Evolutionary conservation across 1,139 yeast species (phyloP), one percentile per base, ranked within the genome.

Genomic region (Hyphopichia wangnamkhiaoensis): DNA sequence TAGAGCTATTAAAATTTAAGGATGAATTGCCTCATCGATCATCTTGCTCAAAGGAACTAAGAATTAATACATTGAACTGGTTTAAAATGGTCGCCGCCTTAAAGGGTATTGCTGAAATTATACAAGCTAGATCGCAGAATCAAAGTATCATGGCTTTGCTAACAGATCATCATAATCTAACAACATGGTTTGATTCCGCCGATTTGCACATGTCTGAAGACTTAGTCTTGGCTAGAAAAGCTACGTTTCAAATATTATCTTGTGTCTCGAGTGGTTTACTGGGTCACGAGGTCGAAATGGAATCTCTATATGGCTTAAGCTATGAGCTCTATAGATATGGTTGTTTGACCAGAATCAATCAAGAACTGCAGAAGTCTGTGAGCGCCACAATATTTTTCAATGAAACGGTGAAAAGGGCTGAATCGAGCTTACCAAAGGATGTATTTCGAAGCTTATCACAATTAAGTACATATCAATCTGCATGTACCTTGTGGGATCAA

Each of bases 401-500:
- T 37, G 61, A 62, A 10, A 46, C 76, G 9, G 58, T 67, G 1
- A 57, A 58, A 13, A 32, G 5, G 5, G 8, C 14, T 3, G 9
- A 17, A 18, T 3, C 20, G 10, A 4, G 12, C 8, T 10, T 17
- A 7, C 23, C 27, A 3, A 10, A 9, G 2, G 24, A 33, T 3
- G 5, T 24, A 2, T 4, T 10, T 12, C 23, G 25, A 18, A 17
- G 23, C 7, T 23, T 35, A 12, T 7, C 16, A 7, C 6, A 16
- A n/a, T 31, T 35, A 14, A 24, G 34, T 14, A 64, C 63, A 34
- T 77, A 65, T 49, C 76, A 76, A 35, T 53, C 76, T 0, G 86
- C 91, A 0, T 63, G 68, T 16, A 71, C 82, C 0, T 61, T 83
- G 23, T 84, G 90, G 90, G 56, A 63, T 3, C 78, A 76, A 37